Evolutionary conservation across 768 basidiomycete genomes (phyloP).

Genomic region (Boletus rubropictus): DNA sequence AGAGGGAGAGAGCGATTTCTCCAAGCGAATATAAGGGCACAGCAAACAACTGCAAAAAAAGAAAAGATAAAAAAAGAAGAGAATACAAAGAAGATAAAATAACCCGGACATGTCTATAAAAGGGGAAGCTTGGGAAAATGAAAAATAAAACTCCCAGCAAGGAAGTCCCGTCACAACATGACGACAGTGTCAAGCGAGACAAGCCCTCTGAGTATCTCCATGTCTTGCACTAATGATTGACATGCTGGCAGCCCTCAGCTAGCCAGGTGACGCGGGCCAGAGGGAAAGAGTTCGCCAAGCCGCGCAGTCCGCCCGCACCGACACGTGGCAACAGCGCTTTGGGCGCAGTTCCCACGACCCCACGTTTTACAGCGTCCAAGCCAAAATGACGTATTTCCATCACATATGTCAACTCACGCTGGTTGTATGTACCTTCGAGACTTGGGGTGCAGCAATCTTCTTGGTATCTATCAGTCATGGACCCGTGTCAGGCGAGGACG

Average conservation of each 20-base stretch:
- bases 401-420: constrained; percentile 21
- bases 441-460: no score
- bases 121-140: constrained; percentile 4
- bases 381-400: constrained; percentile 25
- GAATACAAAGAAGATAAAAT: neutral
- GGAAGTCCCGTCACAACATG: constrained; percentile 14
- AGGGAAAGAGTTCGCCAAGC: constrained; percentile 6
- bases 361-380: constrained; percentile 37
- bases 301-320: constrained; percentile 1
- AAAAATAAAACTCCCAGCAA: constrained; percentile 7
- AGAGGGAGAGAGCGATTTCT: constrained; percentile 14
- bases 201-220: constrained; percentile 19
- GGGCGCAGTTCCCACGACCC: constrained; percentile 32
- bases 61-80: constrained; percentile 4
- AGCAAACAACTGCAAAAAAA: constrained; percentile 18
- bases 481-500: constrained; percentile 5
- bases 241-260: constrained; percentile 19
- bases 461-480: neutral
- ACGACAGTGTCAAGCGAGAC: constrained; percentile 21
- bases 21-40: constrained; percentile 33
- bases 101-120: constrained; percentile 15
- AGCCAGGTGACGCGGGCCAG: neutral
- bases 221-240: constrained; percentile 9
- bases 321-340: constrained; percentile 17
- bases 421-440: neutral